Percentiles rank a stretch among this genome's conserved stretches.
phyloP scores from a whole-genome alignment of 768 basidiomycete species.

The Russula sp. region DNA sequence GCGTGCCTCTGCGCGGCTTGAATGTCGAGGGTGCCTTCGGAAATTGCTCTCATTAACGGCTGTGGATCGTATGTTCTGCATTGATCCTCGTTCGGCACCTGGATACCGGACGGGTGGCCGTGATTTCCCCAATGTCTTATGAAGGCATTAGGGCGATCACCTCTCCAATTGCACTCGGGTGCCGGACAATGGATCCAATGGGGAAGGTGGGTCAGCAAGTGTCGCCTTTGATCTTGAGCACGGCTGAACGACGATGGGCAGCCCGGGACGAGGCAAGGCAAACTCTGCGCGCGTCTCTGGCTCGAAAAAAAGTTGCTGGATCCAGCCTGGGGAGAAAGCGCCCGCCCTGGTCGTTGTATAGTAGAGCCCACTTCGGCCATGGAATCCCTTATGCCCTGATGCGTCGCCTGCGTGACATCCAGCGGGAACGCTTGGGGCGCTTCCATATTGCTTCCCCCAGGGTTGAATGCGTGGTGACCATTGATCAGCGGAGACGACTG shows the following conservation, averaged over 20 bases:
- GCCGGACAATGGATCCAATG: not conserved
- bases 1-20: not conserved
- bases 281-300: not conserved
- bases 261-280: not conserved
- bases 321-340: not conserved
- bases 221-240: conserved; percentile 1
- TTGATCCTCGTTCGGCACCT: not conserved
- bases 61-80: not conserved
- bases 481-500: not conserved
- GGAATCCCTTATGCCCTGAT: not conserved
- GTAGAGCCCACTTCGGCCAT: not conserved
- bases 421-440: not conserved
- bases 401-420: not conserved
- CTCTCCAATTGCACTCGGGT: conserved; percentile 12
- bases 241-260: not conserved
- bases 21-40: not conserved
- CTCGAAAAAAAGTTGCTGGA: not conserved
- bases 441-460: not conserved
- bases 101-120: not conserved
- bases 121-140: not conserved
- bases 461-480: not conserved
- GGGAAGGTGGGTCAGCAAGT: not conserved
- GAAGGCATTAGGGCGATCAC: not conserved
- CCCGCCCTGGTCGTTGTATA: not conserved
- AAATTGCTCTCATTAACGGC: not conserved